Evolutionary conservation across 2,329 filamentous ascomycete genomes (phyloP).

Genomic region (Hypoxylon sp.): DNA sequence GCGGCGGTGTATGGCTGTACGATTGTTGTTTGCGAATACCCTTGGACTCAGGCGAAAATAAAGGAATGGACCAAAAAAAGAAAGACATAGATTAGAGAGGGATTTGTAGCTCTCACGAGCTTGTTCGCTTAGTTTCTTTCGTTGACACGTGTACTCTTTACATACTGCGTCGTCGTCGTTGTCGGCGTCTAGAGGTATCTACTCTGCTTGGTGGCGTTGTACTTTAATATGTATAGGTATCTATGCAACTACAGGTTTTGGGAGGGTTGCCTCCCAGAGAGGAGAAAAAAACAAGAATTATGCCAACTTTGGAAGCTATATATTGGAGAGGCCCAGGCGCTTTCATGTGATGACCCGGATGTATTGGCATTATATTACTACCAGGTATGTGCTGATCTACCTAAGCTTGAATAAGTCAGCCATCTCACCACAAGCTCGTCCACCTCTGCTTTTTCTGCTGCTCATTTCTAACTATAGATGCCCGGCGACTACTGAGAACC

Average conservation of each 20-base stretch:
- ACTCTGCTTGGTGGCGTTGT: constrained; percentile 1
- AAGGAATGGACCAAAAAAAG: constrained; percentile 32
- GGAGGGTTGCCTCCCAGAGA: constrained; percentile 1
- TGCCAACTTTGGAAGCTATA: too few species aligned
- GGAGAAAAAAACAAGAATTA: not conserved
- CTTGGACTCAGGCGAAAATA: constrained; percentile 37
- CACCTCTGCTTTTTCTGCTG: not conserved
- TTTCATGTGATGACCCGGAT: too few species aligned
- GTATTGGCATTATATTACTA: too few species aligned
- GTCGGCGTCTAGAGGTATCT: too few species aligned
- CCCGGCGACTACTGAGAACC: not conserved
- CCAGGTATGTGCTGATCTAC: too few species aligned
- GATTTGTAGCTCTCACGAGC: constrained; percentile 40
- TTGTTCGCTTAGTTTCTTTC: constrained; percentile 29
- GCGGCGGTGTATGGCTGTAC: constrained; percentile 44
- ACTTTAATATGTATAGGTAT: constrained; percentile 7
- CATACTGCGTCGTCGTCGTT: too few species aligned
- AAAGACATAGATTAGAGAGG: constrained; percentile 42
- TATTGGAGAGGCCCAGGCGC: too few species aligned
- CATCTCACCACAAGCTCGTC: too few species aligned
- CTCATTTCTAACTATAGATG: not conserved
- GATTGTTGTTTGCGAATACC: constrained; percentile 45
- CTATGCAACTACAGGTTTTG: constrained; percentile 1
- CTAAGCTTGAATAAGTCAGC: too few species aligned
- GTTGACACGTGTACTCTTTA: too few species aligned